A percentile compares a stretch with the other conserved stretches of the same genome.
These are phyloP conservation scores for Lolium perenne DNA, from an alignment of 176 grass and related monocot genomes.

Conservation along the genomic window DNA sequence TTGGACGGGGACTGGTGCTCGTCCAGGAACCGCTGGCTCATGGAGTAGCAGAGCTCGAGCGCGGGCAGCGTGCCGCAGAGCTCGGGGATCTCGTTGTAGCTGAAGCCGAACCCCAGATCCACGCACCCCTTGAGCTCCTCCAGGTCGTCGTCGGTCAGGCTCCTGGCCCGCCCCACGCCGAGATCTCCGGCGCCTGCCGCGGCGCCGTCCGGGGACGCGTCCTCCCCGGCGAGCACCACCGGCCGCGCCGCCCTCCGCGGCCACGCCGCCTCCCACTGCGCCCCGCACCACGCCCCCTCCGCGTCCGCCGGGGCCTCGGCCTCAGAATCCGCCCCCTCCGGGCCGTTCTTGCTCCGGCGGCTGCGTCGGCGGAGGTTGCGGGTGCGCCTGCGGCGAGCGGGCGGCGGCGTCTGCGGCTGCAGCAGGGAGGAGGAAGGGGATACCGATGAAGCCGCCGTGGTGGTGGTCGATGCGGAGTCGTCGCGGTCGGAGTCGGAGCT, in stretches of 20 bases:
- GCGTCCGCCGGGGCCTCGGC: not conserved
- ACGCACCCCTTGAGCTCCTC: constrained; percentile 63
- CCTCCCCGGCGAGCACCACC: constrained; percentile 39
- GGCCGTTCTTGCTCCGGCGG: not conserved
- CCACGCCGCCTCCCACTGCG: constrained; percentile 32
- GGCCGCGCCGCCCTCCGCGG: constrained; percentile 27
- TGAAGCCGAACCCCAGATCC: constrained; percentile 66
- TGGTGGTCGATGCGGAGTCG: not conserved
- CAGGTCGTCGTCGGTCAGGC: constrained; percentile 61
- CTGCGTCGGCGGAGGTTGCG: constrained; percentile 16
- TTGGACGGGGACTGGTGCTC: constrained; percentile 26
- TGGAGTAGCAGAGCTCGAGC: constrained; percentile 67
- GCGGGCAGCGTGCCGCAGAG: constrained; percentile 59
- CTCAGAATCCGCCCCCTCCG: not conserved
- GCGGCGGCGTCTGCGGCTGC: not conserved
- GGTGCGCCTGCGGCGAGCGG: not conserved
- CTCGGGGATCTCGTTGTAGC: constrained; percentile 63
- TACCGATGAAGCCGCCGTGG: not conserved
- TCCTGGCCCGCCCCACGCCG: constrained; percentile 36
- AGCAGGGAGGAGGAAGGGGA: not conserved
- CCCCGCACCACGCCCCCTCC: constrained; percentile 39
- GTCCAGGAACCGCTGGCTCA: constrained; percentile 52
- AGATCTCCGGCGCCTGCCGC: not conserved
- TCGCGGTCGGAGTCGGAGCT: constrained; percentile 51
- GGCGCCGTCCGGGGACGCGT: not conserved